These are phyloP conservation scores for Xylaria sp. DNA, from an alignment of 2,329 filamentous ascomycete species.

Conservation along the genomic window DNA sequence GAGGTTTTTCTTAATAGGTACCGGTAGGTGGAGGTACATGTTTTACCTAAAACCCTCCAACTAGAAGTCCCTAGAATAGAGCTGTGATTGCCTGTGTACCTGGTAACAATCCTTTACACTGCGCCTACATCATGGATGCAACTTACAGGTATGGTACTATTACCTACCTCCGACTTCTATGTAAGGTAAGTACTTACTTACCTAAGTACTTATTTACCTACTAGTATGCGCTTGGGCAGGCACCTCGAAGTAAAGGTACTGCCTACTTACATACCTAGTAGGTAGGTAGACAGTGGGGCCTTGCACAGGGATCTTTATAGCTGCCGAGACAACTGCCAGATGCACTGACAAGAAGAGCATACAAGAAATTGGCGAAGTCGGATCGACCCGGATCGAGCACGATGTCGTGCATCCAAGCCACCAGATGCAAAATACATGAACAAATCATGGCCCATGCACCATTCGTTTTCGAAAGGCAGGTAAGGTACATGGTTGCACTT, in stretches of 20 bases:
- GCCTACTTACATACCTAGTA: background rate
- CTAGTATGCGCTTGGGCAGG: background rate
- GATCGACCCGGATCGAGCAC: constrained; percentile 18
- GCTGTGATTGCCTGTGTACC: background rate
- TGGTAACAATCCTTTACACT: too few relatives aligned
- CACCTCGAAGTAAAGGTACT: background rate
- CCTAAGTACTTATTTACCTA: background rate
- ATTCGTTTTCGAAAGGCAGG: background rate
- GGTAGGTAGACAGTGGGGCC: background rate
- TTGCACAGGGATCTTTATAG: constrained; percentile 3
- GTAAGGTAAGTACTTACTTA: background rate
- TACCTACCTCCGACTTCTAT: too few relatives aligned
- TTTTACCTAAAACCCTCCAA: background rate
- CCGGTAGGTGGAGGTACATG: too few relatives aligned
- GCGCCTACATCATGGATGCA: too few relatives aligned
- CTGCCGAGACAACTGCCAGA: too few relatives aligned
- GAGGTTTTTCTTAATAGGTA: constrained; percentile 4
- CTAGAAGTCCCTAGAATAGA: too few relatives aligned
- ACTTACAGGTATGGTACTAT: too few relatives aligned
- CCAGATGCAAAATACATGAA: background rate
- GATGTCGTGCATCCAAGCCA: constrained; percentile 21
- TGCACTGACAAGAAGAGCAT: background rate
- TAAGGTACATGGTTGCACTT: background rate
- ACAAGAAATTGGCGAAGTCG: constrained; percentile 13
- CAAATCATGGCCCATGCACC: background rate